Base-by-base conservation (phyloP, 257 asterid genomes). In the Nicotiana knightiana region DNA sequence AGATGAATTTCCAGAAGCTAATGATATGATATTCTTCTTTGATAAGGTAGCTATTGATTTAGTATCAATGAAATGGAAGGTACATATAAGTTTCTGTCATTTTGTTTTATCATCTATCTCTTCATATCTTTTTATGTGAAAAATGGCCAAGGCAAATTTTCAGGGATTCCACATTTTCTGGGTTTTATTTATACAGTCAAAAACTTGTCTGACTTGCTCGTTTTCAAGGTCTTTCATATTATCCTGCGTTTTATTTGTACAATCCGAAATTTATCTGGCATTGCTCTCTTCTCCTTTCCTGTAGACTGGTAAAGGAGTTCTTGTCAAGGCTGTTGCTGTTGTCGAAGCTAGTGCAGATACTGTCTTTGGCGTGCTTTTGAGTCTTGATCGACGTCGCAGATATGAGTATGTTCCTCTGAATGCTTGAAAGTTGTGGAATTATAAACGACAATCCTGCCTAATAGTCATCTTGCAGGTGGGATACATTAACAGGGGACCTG, bases 321-420 rank as follows among this genome's bases (percentile, higher is more conserved):
- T 96, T 83, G 98, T 94, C 88, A 94, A 96, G 91, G 97, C 99
- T 67, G 97, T 96, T 80, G 98, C 91, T 64, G 97, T 96, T 76
- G 93, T 94, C 82, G 96, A 94, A 79, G 99, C 99, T 13, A 90
- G 88, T 90, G 97, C 98, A 82, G 97, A 94, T 87, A 90, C 97
- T 73, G 98, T 94, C 55, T 94, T 96, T 87, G 98, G 94, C 59
- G 90, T 94, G 83, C 86, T 96, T 77, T 84, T 94, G 89, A 89
- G 87, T 88, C 90, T 90, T 82, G 96, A 94, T 67, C 93, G 91
- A 80, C 97, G 82, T 55, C 88, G 67, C 86, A 93, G 98, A 96
- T 94, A 93, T 64, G 98, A 96, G 98, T 94, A 86, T 85, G 97
- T 89, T 82, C 24, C 80, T 51, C 81, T 51, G 61, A 65, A 39